Conservation (phyloP, 2,329 filamentous ascomycete species). For the Coniella lustricola region DNA sequence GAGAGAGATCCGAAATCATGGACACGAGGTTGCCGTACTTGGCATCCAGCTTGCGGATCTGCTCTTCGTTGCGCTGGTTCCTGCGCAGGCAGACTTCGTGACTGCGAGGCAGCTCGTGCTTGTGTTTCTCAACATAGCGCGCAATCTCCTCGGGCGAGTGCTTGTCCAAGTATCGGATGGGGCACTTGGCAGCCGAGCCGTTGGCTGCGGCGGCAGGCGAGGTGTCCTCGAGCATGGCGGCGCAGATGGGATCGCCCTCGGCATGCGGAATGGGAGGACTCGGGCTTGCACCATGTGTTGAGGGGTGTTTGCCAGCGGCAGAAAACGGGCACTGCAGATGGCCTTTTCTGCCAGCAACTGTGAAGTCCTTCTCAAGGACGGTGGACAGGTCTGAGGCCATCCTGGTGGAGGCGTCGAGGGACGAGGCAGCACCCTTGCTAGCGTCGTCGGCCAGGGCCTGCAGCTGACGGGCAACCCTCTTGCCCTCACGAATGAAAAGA, state of each 20-base stretch:
- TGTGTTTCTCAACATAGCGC: constrained; percentile 88
- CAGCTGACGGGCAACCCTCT: constrained; percentile 49
- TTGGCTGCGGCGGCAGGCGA: constrained; percentile 45
- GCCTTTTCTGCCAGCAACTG: constrained; percentile 74
- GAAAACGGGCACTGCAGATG: constrained; percentile 76
- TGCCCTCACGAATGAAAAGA: constrained; percentile 57
- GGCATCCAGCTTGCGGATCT: constrained; percentile 81
- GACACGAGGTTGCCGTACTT: constrained; percentile 89
- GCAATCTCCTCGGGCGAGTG: constrained; percentile 91
- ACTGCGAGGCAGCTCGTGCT: constrained; percentile 88
- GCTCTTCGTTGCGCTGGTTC: constrained; percentile 80
- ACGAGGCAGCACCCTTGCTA: constrained; percentile 45
- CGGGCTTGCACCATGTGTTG: constrained; percentile 17
- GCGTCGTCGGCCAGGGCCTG: constrained; percentile 39
- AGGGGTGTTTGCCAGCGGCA: constrained; percentile 31
- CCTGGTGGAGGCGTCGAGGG: constrained; percentile 40
- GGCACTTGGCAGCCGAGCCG: constrained; percentile 61
- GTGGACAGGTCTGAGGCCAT: constrained; percentile 52
- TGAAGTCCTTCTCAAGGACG: constrained; percentile 82
- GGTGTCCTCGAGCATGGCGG: constrained; percentile 55
- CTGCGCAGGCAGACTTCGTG: constrained; percentile 88
- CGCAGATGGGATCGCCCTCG: constrained; percentile 54
- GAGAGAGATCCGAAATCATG: constrained; percentile 88
- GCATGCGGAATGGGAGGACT: constrained; percentile 36
- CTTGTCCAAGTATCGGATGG: constrained; percentile 86